Evolutionary conservation across 768 basidiomycete genomes (phyloP).

Genomic region (Leccinum arenicola): DNA sequence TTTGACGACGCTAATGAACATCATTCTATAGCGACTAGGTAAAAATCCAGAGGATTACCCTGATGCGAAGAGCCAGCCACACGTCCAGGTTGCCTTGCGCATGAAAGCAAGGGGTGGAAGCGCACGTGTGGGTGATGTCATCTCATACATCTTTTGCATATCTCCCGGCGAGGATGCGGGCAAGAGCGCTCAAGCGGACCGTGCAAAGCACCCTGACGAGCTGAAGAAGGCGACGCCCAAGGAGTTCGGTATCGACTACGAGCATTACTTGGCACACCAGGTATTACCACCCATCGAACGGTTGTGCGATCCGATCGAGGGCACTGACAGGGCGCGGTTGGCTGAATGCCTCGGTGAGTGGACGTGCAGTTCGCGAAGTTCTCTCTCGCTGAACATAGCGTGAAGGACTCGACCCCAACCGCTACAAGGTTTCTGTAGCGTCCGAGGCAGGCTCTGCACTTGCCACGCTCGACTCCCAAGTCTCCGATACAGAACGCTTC

Average conservation of each 20-base stretch:
- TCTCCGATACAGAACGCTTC: constrained; percentile 87
- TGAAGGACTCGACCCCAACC: constrained; percentile 56
- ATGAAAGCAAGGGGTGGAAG: constrained; percentile 82
- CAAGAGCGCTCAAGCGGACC: constrained; percentile 81
- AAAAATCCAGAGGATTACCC: no score
- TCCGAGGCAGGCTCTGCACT: constrained; percentile 61
- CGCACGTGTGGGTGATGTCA: constrained; percentile 87
- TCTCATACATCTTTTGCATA: constrained; percentile 92
- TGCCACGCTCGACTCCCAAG: constrained; percentile 80
- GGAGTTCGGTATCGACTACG: constrained; percentile 80
- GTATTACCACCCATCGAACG: constrained; percentile 93
- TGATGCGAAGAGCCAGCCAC: no score
- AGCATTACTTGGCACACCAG: constrained; percentile 88
- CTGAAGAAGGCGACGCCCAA: constrained; percentile 58
- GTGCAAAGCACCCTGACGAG: constrained; percentile 94
- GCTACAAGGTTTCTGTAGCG: constrained; percentile 45
- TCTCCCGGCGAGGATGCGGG: constrained; percentile 67
- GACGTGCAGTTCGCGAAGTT: not conserved
- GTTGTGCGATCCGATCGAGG: constrained; percentile 94
- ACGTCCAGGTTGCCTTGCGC: constrained; percentile 51
- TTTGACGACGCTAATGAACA: no score
- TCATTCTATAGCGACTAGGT: no score
- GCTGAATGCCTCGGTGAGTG: constrained; percentile 90
- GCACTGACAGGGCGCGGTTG: constrained; percentile 85
- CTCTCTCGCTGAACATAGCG: constrained; percentile 2